phyloP scores from a whole-genome alignment of 495 filamentous ascomycete genomes.

The Aspergillus ostianus region DNA sequence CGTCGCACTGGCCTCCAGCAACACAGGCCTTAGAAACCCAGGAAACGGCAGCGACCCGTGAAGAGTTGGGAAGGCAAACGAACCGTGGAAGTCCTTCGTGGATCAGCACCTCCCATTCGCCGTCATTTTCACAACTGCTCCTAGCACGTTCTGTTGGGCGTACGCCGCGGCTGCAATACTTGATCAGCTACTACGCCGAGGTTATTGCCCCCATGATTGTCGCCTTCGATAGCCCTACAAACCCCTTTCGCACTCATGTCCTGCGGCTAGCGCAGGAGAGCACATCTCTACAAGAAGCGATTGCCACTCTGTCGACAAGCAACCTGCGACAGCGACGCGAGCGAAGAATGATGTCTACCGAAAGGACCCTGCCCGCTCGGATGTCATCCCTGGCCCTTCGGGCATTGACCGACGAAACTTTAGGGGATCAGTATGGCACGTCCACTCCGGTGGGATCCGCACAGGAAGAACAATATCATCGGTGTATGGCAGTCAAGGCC shows the following conservation, averaged over 20 bases:
- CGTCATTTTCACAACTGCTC: conserved; percentile 44
- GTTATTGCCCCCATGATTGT: conserved; percentile 89
- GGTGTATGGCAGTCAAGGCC: conserved; percentile 74
- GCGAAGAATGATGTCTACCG: conserved; percentile 41
- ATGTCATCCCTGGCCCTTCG: conserved; percentile 52
- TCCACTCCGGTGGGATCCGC: conserved; percentile 34
- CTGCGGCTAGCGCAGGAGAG: conserved; percentile 75
- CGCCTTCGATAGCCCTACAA: conserved; percentile 78
- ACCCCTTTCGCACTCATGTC: conserved; percentile 85
- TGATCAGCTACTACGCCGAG: conserved; percentile 70
- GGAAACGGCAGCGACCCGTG: neutral
- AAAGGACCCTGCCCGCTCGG: conserved; percentile 43
- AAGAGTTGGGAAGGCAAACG: neutral
- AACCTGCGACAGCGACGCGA: conserved; percentile 62
- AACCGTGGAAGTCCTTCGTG: neutral
- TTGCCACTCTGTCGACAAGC: conserved; percentile 84
- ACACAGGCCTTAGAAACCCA: neutral
- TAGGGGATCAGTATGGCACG: conserved; percentile 39
- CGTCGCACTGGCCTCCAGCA: neutral
- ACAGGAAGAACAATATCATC: conserved; percentile 79
- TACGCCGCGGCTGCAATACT: conserved; percentile 56
- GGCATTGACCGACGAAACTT: conserved; percentile 39
- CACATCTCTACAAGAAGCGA: conserved; percentile 83
- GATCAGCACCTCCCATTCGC: conserved; percentile 25
- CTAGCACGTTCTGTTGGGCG: conserved; percentile 47